Evolutionary conservation across 2,329 filamentous ascomycete genomes (phyloP).

Genomic region (Cladophialophora immunda): DNA sequence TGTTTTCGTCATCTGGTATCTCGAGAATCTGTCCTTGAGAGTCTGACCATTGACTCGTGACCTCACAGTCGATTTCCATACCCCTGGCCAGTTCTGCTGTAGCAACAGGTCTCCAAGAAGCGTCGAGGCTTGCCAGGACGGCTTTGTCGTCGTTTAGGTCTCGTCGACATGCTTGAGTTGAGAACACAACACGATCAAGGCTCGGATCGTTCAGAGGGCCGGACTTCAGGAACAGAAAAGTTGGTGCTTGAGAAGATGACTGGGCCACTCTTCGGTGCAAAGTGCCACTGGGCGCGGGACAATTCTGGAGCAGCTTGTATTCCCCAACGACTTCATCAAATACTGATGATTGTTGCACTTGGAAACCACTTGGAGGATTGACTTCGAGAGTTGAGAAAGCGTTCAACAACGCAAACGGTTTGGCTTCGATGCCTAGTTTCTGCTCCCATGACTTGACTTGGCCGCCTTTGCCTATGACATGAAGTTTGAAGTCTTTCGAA

Average conservation of each 20-base stretch:
- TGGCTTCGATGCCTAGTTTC: slow-evolving; percentile 50
- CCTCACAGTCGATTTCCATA: slow-evolving; percentile 20
- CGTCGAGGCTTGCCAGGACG: slow-evolving; percentile 56
- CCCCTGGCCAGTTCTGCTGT: slow-evolving; percentile 1
- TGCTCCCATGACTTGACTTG: slow-evolving; percentile 51
- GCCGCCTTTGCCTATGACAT: slow-evolving; percentile 47
- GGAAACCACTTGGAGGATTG: not conserved
- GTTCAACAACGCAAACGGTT: slow-evolving; percentile 47
- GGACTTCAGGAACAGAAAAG: slow-evolving; percentile 69
- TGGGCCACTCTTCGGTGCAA: slow-evolving; percentile 24
- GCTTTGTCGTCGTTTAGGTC: slow-evolving; percentile 57
- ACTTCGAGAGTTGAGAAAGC: slow-evolving; percentile 43
- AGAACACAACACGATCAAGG: slow-evolving; percentile 66
- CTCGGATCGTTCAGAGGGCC: slow-evolving; percentile 55
- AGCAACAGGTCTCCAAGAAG: slow-evolving; percentile 24
- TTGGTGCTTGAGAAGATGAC: slow-evolving; percentile 29
- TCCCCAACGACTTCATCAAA: slow-evolving; percentile 19
- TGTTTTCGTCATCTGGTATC: slow-evolving; percentile 12
- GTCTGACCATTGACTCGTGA: slow-evolving; percentile 15
- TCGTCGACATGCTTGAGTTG: slow-evolving; percentile 48
- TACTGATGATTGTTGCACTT: not conserved
- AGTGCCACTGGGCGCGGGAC: slow-evolving; percentile 31
- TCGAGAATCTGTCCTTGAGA: slow-evolving; percentile 12
- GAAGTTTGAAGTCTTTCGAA: slow-evolving; percentile 43
- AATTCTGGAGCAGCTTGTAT: slow-evolving; percentile 29